Evolutionary conservation across 2,329 filamentous ascomycete genomes (phyloP).

Genomic region (Penicillium rolfsii): DNA sequence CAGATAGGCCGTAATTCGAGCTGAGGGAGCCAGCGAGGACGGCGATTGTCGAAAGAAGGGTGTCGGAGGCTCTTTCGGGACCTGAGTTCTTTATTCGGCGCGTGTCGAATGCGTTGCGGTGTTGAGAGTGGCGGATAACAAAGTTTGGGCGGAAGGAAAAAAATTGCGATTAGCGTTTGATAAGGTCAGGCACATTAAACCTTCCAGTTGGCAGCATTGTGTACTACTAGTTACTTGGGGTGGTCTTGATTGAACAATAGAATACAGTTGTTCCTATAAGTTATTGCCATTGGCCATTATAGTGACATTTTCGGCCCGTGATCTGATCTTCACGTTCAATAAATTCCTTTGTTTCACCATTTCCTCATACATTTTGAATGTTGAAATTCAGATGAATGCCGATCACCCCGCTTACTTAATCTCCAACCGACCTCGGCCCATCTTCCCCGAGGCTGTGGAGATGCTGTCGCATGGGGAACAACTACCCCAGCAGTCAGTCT

Average conservation of each 20-base stretch:
- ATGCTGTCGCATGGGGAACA: constrained; percentile 5
- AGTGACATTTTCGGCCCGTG: neutral
- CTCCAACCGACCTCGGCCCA: constrained; percentile 24
- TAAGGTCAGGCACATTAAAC: constrained; percentile 18
- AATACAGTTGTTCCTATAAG: neutral
- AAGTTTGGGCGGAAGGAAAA: constrained; percentile 20
- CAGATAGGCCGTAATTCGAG: constrained; percentile 46
- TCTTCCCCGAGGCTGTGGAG: constrained; percentile 18
- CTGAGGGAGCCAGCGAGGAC: constrained; percentile 41
- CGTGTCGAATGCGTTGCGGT: constrained; percentile 6
- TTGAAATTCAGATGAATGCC: constrained; percentile 9
- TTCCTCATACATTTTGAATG: neutral
- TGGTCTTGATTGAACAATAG: neutral
- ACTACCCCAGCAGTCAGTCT: neutral
- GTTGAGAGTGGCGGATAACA: constrained; percentile 11
- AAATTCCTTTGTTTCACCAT: neutral
- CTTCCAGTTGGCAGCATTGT: constrained; percentile 2
- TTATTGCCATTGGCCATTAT: neutral
- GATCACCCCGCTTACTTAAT: constrained; percentile 25
- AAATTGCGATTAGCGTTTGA: constrained; percentile 14
- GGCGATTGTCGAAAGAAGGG: neutral
- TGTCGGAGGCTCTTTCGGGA: neutral
- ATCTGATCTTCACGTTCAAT: neutral
- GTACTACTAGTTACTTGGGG: neutral
- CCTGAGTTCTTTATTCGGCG: neutral